Evolutionary conservation across 2,329 filamentous ascomycete species (phyloP).

Genomic region (Dryadomyces sulphureus): DNA sequence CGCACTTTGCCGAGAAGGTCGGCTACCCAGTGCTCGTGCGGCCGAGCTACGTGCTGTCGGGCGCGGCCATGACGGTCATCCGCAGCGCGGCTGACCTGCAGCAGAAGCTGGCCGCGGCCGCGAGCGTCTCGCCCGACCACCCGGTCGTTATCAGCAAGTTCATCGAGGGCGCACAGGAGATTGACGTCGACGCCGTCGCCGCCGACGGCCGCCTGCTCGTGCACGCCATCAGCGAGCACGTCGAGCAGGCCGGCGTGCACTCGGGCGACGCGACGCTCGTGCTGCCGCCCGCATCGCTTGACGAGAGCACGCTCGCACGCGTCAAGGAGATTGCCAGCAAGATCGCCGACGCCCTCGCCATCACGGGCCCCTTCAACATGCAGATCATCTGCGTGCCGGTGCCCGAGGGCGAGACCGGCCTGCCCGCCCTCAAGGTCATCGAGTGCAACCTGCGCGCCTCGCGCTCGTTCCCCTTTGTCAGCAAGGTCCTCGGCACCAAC

Average conservation of each 20-base stretch:
- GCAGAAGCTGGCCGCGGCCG: conserved; percentile 85
- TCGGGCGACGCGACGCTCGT: conserved; percentile 94
- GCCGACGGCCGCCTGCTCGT: conserved; percentile 74
- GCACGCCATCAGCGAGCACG: conserved; percentile 88
- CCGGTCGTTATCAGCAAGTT: conserved; percentile 98
- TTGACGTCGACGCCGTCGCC: conserved; percentile 89
- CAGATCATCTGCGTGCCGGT: conserved; percentile 99
- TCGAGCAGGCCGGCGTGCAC: conserved; percentile 95
- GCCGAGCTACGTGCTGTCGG: conserved; percentile 89
- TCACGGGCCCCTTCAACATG: conserved; percentile 99
- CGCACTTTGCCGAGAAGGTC: conserved; percentile 70
- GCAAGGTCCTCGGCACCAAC: conserved; percentile 95
- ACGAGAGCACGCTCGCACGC: conserved; percentile 62
- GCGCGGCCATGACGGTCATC: conserved; percentile 97
- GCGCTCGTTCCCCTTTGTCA: conserved; percentile 93
- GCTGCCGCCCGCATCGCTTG: conserved; percentile 70
- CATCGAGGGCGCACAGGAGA: conserved; percentile 92
- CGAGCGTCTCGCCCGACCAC: conserved; percentile 85
- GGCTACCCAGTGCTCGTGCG: conserved; percentile 91
- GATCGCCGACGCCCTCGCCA: conserved; percentile 92
- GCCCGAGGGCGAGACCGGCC: conserved; percentile 54
- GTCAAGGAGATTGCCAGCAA: conserved; percentile 93
- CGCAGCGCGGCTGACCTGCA: conserved; percentile 76
- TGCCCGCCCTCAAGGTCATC: conserved; percentile 87
- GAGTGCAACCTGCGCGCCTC: conserved; percentile 97